phyloP scores from a whole-genome alignment of 2,329 filamentous ascomycete species.

The Pyrenophora tritici-repentis region DNA sequence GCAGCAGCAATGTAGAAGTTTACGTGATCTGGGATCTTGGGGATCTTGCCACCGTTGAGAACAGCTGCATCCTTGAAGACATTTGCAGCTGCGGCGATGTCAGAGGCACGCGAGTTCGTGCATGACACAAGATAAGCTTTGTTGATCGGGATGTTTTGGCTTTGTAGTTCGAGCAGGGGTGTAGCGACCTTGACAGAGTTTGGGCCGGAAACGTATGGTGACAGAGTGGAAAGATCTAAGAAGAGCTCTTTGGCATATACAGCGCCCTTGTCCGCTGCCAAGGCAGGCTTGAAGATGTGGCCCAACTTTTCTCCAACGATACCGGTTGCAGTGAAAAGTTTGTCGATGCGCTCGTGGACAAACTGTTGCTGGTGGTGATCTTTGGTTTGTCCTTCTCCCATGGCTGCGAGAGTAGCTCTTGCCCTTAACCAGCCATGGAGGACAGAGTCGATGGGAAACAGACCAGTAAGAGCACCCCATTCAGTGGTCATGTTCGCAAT shows the following conservation, averaged over 20 bases:
- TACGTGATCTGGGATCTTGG: slow-evolving; percentile 76
- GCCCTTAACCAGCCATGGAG: slow-evolving; percentile 74
- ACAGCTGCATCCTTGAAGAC: slow-evolving; percentile 80
- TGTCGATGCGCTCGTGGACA: slow-evolving; percentile 73
- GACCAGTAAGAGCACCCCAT: slow-evolving; percentile 73
- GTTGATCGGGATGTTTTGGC: slow-evolving; percentile 75
- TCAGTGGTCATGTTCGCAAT: slow-evolving; percentile 84
- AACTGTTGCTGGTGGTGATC: slow-evolving; percentile 64
- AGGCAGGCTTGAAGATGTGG: slow-evolving; percentile 57
- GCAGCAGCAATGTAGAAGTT: slow-evolving; percentile 90
- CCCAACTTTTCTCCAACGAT: slow-evolving; percentile 43
- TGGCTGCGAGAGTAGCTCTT: slow-evolving; percentile 74
- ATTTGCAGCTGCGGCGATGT: slow-evolving; percentile 78
- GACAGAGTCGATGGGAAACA: slow-evolving; percentile 79
- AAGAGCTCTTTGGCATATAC: slow-evolving; percentile 83
- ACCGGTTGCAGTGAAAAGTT: slow-evolving; percentile 61
- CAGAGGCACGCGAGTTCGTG: slow-evolving; percentile 82
- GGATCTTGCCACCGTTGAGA: slow-evolving; percentile 61
- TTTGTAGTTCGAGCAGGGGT: slow-evolving; percentile 73
- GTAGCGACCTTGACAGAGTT: slow-evolving; percentile 90
- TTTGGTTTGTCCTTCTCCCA: slow-evolving; percentile 58
- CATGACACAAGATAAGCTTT: slow-evolving; percentile 89
- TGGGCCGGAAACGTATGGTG: slow-evolving; percentile 83
- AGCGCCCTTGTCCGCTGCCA: slow-evolving; percentile 75
- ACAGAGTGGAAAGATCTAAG: slow-evolving; percentile 79